Evolutionary conservation across 305 asterid genomes (phyloP).

Genomic region (Solanum chacoense): DNA sequence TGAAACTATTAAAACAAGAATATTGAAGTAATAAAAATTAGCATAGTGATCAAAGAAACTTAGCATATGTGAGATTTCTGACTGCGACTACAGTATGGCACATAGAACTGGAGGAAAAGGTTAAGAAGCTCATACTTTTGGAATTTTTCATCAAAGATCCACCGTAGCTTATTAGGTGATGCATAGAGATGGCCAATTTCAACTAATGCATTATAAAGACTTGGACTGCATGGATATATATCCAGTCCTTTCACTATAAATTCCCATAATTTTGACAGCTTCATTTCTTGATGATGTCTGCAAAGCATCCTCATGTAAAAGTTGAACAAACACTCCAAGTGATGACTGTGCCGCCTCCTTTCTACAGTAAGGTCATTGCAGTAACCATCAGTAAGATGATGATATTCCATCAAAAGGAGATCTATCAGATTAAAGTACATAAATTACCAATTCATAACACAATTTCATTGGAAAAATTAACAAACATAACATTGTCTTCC

Average conservation of each 20-base stretch:
- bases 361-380: conserved; percentile 36
- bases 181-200: conserved; percentile 59
- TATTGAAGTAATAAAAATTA: neutral
- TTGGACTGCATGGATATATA: conserved; percentile 64
- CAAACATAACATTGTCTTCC: neutral
- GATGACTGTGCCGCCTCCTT: conserved; percentile 68
- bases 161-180: conserved; percentile 78
- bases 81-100: neutral
- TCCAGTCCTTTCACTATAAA: conserved; percentile 60
- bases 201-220: conserved; percentile 44
- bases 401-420: neutral
- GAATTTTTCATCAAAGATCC: conserved; percentile 57
- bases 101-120: neutral
- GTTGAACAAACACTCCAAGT: conserved; percentile 65
- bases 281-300: conserved; percentile 37
- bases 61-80: neutral
- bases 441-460: neutral
- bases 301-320: conserved; percentile 62
- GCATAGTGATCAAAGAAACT: neutral
- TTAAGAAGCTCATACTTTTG: conserved; percentile 35
- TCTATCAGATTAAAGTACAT: neutral
- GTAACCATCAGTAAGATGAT: neutral
- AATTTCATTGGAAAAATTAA: neutral
- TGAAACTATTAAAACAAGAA: neutral
- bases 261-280: conserved; percentile 57